Evolutionary conservation across 1,284 basidiomycete species (phyloP), one percentile per base, ranked within the genome.

Genomic region (Sanghuangporus sanghuang): DNA sequence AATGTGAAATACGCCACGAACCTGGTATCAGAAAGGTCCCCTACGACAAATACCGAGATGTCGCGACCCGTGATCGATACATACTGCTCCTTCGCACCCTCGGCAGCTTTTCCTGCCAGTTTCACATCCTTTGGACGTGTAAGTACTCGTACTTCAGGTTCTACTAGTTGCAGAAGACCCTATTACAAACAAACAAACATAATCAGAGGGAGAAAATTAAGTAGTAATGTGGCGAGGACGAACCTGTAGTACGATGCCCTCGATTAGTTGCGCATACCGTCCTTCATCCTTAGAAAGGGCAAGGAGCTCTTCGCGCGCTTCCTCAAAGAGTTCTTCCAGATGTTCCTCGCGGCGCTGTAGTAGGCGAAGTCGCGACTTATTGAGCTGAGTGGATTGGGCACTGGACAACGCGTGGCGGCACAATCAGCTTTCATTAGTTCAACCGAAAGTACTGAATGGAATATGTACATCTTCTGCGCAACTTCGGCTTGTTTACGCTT

Each of bases 371-470:
- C 97, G 93, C 6, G 96, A 95, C 74, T 93, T 94, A 84, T 99
- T 99, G 70, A 95, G 97, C 66, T 96, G 84, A 42, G 93, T 98
- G 2, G 96, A 99, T 74, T 97, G 93, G 6, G 95, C 88, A 71
- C 96, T 99, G 61, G 38, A 36, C 18, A 49, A n/a, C 16, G 49
- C 36, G 59, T 54, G 59, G 59, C 59, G 59, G 16, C 6, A 36
- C 21, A 35, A 11, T 46, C n/a, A 46, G 53, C 53, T 18, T 18
- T 36, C 27, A 38, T 61, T 1, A n/a, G 16, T 36, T 38, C 27
- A 16, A 49, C 23, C 23, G 54, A 63, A 6, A 59, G 44, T 48
- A 50, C 32, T 58, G 53, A 36, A 61, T 50, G 35, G 42, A 6
- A 44, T 6, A 77, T 89, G 67, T 73, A 96, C 95, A 98, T 98